Base-by-base conservation (phyloP, 306 rosid genomes). In the Vigna unguiculata region DNA sequence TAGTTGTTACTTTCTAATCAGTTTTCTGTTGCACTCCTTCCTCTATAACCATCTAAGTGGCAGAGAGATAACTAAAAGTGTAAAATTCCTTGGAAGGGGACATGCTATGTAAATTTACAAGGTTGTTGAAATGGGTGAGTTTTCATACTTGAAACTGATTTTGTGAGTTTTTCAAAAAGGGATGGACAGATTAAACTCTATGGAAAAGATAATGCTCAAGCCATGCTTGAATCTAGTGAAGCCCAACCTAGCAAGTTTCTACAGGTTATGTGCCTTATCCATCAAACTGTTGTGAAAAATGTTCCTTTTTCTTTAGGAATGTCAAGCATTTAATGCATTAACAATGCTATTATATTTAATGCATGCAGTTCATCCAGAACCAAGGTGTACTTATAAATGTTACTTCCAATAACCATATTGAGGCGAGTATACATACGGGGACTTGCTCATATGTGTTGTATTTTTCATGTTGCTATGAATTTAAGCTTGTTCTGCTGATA, bases 101-200 rank as follows among this genome's bases (percentile, higher is more conserved):
- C 72, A 63, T 47, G 9, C 45, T 10, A 40, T 69, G 62, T 32
- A 63, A 59, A 78, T 64, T 69, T 22, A 69, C 52, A 10, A 40
- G 36, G 47, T 41, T 69, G 66, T 45, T 76, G 38, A 61, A 30
- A 74, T 30, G 41, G 38, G 55, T 49, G 55, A 21, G 11, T 53
- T 76, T 62, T 43, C 16, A 11, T 16, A 69, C 51, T 66, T 70
- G 41, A 78, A 60, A 36, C 68, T 85, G 62, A 74, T 77, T 30
- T 28, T 43, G 40, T 65, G 52, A 63, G 41, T 21, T 64, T 70
- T 54, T 14, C 1, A 22, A 36, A 53, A 84, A 95, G 98, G 78
- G 89, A 92, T 92, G 98, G 98, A 82, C 84, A 84, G 46, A 87
- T 90, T 64, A 95, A 95, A 77, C 86, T 95, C 30, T 90, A 76